Evolutionary conservation across 1,139 yeast species (phyloP).

Genomic region (Komagataea norvegica): DNA sequence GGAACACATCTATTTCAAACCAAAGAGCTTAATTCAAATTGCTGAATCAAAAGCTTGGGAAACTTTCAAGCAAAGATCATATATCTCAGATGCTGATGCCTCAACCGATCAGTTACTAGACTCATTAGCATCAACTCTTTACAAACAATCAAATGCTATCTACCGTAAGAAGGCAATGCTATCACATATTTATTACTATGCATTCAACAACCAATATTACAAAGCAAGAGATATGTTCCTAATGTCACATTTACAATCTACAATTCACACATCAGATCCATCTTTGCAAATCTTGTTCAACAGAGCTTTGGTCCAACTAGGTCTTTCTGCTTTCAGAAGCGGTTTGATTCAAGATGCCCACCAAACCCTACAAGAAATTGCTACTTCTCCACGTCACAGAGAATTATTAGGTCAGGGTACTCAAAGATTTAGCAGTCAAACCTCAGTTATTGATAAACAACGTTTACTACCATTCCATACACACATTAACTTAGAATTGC

Average conservation of each 20-base stretch:
- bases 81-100: constrained; percentile 28
- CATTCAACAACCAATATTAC: constrained; percentile 78
- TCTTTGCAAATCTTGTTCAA: constrained; percentile 87
- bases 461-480: constrained; percentile 95
- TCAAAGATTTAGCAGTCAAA: constrained; percentile 58
- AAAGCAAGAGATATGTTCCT: constrained; percentile 86
- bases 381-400: constrained; percentile 80
- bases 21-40: constrained; percentile 63
- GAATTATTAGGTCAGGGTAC: constrained; percentile 94
- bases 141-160: constrained; percentile 59
- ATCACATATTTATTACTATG: constrained; percentile 83
- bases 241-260: constrained; percentile 76
- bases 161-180: constrained; percentile 83
- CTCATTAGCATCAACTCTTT: constrained; percentile 58
- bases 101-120: constrained; percentile 57
- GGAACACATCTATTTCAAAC: constrained; percentile 92
- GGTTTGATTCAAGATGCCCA: constrained; percentile 87
- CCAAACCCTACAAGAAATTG: constrained; percentile 82
- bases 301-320: constrained; percentile 93
- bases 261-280: constrained; percentile 81
- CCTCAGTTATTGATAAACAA: constrained; percentile 48
- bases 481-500: constrained; percentile 93
- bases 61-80: constrained; percentile 24
- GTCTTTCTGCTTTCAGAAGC: constrained; percentile 89
- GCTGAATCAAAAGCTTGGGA: constrained; percentile 75